These are phyloP conservation scores for Eudorina sp. DNA, from an alignment of 139 green algal species.

Conservation along the genomic window DNA sequence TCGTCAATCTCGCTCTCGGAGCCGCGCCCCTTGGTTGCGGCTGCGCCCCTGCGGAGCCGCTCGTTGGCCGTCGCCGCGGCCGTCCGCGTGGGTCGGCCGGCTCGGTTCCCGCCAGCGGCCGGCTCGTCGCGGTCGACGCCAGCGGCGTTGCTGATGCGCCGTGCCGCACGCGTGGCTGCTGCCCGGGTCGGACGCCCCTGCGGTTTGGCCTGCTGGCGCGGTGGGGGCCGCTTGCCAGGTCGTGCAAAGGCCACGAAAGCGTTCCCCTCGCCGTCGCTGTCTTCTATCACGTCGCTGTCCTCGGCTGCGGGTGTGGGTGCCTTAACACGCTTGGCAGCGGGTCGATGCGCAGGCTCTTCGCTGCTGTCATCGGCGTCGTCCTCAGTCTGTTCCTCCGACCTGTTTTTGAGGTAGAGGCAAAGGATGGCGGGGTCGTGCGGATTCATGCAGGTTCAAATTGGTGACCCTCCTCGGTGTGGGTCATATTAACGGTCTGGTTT, in stretches of 20 bases:
- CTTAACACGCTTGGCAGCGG: slow-evolving; percentile 14
- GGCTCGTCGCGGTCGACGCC: neutral
- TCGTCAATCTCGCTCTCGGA: neutral
- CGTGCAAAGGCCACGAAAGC: neutral
- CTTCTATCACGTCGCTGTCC: neutral
- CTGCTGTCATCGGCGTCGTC: neutral
- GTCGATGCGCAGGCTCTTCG: neutral
- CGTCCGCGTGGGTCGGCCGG: neutral
- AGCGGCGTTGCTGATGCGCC: neutral
- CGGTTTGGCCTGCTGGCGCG: too few species aligned
- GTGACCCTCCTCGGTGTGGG: neutral
- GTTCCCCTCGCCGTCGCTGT: neutral
- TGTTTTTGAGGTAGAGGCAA: neutral
- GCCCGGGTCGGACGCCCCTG: too few species aligned
- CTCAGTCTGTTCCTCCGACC: neutral
- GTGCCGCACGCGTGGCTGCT: neutral
- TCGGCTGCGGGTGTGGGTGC: neutral
- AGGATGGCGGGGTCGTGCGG: too few species aligned
- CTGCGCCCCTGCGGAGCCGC: neutral
- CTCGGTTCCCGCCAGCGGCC: neutral
- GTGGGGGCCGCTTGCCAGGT: neutral
- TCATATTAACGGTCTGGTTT: too few species aligned
- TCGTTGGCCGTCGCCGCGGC: neutral
- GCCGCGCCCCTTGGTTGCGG: neutral
- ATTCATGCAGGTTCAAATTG: neutral